phyloP scores from a whole-genome alignment of 2,329 filamentous ascomycete genomes.

The Fusarium globosum region DNA sequence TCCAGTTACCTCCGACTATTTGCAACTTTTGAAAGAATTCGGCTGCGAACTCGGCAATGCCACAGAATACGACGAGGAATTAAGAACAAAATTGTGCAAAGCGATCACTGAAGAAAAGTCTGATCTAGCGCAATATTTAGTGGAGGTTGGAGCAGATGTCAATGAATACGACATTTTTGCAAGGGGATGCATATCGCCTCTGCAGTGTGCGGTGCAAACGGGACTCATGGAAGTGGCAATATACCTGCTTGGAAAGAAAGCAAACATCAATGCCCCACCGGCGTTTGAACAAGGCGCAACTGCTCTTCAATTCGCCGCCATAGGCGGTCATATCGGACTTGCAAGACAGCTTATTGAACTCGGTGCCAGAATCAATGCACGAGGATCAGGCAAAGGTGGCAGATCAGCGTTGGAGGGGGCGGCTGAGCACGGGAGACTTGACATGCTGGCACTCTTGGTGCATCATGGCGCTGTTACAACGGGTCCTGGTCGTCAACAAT shows the following conservation, averaged over 20 bases:
- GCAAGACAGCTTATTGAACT: fast-evolving
- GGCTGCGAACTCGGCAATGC: background rate
- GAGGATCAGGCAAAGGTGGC: fast-evolving
- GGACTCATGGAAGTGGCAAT: fast-evolving
- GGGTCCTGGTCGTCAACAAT: fast-evolving
- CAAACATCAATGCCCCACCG: background rate
- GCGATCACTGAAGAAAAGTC: fast-evolving
- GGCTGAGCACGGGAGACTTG: fast-evolving
- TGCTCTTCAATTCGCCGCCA: fast-evolving
- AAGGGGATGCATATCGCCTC: background rate
- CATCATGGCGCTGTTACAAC: fast-evolving
- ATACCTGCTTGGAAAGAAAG: fast-evolving
- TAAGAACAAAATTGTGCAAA: fast-evolving
- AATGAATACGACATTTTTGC: background rate
- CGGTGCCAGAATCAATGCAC: background rate
- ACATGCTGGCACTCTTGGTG: fast-evolving
- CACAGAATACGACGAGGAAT: fast-evolving
- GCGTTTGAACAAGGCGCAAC: fast-evolving
- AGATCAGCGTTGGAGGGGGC: background rate
- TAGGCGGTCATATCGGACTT: fast-evolving
- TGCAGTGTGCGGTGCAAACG: fast-evolving
- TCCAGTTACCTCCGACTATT: fast-evolving
- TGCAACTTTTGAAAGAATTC: fast-evolving
- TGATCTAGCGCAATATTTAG: background rate
- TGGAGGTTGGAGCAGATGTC: background rate